phyloP scores from a whole-genome alignment of 169 alveolate genomes.

The Plasmodium vinckei region DNA sequence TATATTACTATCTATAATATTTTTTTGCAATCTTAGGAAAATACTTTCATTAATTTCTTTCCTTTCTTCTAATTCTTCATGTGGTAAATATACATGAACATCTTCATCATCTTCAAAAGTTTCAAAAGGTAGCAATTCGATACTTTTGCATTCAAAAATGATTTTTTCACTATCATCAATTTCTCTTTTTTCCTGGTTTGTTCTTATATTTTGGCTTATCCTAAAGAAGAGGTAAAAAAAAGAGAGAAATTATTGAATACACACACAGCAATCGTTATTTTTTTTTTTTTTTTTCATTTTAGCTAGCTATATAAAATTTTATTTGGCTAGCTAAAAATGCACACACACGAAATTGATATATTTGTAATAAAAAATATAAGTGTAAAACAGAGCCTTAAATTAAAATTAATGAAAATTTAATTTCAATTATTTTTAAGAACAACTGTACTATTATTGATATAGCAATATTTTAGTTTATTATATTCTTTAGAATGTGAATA shows the following conservation, averaged over 20 bases:
- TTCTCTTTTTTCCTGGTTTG: slow-evolving; percentile 11
- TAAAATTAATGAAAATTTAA: slow-evolving; percentile 8
- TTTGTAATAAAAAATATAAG: neutral
- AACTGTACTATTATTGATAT: slow-evolving; percentile 7
- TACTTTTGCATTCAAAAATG: slow-evolving; percentile 13
- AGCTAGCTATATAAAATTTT: too few species aligned
- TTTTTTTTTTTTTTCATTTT: too few species aligned
- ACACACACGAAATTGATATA: neutral
- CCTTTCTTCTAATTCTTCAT: slow-evolving; percentile 45
- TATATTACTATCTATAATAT: neutral
- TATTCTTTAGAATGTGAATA: slow-evolving; percentile 13
- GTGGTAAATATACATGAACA: slow-evolving; percentile 10
- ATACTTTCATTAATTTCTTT: slow-evolving; percentile 17
- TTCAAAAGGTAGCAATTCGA: neutral
- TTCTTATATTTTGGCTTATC: neutral
- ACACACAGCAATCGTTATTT: too few species aligned
- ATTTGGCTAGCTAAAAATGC: too few species aligned
- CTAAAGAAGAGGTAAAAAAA: neutral
- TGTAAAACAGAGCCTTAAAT: slow-evolving; percentile 1
- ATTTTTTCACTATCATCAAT: neutral
- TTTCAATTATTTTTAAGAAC: neutral
- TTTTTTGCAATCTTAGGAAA: neutral
- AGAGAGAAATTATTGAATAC: too few species aligned
- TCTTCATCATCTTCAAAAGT: neutral
- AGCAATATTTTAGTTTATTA: slow-evolving; percentile 60